Conservation (phyloP, 2,329 filamentous ascomycete genomes). For the Arthrobotrys sphaeroides region DNA sequence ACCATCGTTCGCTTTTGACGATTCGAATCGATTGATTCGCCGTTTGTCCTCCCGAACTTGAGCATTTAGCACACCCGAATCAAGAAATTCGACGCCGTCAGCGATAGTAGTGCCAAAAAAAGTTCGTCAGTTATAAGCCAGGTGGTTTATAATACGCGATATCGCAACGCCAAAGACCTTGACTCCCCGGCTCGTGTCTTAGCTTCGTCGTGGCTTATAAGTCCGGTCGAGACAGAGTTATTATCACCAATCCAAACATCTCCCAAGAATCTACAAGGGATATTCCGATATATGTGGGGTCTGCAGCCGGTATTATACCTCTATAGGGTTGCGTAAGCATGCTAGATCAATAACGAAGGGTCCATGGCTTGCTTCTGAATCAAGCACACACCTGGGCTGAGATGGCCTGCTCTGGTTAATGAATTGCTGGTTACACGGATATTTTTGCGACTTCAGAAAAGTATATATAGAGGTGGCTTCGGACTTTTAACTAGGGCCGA, state of each 20-base stretch:
- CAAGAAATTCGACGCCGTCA: background rate
- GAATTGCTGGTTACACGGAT: background rate
- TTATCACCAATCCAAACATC: background rate
- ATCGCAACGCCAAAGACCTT: background rate
- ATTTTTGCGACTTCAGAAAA: background rate
- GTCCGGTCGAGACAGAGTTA: background rate
- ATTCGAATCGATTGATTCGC: background rate
- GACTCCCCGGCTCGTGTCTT: background rate
- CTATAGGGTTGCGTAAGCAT: background rate
- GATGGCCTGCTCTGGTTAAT: too few relatives aligned
- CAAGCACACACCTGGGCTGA: too few relatives aligned
- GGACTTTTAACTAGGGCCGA: background rate
- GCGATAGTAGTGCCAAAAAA: background rate
- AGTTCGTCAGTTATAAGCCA: background rate
- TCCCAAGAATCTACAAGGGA: background rate
- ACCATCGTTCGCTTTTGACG: background rate
- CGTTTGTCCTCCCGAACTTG: background rate
- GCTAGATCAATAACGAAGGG: background rate
- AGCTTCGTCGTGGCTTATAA: background rate
- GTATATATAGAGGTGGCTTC: conserved; percentile 4
- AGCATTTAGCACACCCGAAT: background rate
- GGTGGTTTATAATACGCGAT: background rate
- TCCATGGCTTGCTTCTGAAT: background rate
- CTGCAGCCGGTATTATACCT: background rate
- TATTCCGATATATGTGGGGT: background rate